Evolutionary conservation across 352 stramenopile genomes (phyloP).

Genomic region (Pythium grandisporangium): DNA sequence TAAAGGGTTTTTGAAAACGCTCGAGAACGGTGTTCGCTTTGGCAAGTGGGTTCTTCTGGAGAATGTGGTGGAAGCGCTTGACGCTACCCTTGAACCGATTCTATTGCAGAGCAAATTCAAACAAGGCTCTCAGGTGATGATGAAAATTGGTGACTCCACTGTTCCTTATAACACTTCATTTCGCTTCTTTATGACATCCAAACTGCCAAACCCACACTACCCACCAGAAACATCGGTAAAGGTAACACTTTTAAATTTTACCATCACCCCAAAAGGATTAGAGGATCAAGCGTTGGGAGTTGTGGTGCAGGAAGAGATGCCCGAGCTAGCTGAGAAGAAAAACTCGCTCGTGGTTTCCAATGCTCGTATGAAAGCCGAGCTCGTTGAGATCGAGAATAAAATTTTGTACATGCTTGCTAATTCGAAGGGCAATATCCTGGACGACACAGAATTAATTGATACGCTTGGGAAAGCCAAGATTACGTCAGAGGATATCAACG

Average conservation of each 20-base stretch:
- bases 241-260: slow-evolving; percentile 90
- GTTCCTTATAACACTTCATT: slow-evolving; percentile 89
- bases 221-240: slow-evolving; percentile 90
- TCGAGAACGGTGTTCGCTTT: slow-evolving; percentile 91
- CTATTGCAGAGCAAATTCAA: slow-evolving; percentile 91
- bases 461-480: slow-evolving; percentile 88
- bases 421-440: slow-evolving; percentile 90
- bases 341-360: slow-evolving; percentile 90
- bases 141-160: slow-evolving; percentile 88
- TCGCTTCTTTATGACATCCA: slow-evolving; percentile 92
- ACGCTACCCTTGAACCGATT: slow-evolving; percentile 87
- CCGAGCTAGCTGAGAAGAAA: slow-evolving; percentile 91
- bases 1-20: slow-evolving; percentile 70
- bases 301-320: slow-evolving; percentile 91
- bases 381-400: slow-evolving; percentile 92
- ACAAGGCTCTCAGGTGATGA: slow-evolving; percentile 89
- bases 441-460: slow-evolving; percentile 90
- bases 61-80: slow-evolving; percentile 81
- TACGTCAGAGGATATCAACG: slow-evolving; percentile 89
- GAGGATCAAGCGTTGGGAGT: slow-evolving; percentile 90
- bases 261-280: slow-evolving; percentile 85
- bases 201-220: slow-evolving; percentile 91
- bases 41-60: slow-evolving; percentile 89
- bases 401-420: slow-evolving; percentile 92
- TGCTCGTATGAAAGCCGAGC: slow-evolving; percentile 87